These are phyloP conservation scores for Mycocentrospora acerina DNA, from an alignment of 2,329 filamentous ascomycete genomes.

Conservation along the genomic window DNA sequence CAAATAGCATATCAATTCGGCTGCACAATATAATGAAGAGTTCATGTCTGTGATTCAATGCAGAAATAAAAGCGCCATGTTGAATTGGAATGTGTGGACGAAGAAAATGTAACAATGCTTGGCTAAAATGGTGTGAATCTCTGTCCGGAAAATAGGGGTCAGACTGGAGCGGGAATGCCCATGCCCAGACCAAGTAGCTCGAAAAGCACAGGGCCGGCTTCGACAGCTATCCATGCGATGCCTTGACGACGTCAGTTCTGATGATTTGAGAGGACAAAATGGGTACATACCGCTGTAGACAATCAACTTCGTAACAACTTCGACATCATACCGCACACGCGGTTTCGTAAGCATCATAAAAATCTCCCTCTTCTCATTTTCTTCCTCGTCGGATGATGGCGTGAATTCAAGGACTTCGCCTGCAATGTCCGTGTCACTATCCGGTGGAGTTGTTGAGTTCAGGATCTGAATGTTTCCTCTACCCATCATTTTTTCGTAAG, in stretches of 20 bases:
- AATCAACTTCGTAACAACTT: constrained; percentile 94
- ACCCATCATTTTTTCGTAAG: constrained; percentile 75
- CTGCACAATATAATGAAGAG: too few relatives aligned
- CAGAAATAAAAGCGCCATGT: too few relatives aligned
- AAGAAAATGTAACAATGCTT: too few relatives aligned
- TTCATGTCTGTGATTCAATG: too few relatives aligned
- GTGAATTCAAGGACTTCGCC: constrained; percentile 21
- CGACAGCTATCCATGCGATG: constrained; percentile 79
- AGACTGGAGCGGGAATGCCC: too few relatives aligned
- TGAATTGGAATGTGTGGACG: too few relatives aligned
- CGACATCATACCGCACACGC: constrained; percentile 94
- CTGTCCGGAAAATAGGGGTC: too few relatives aligned
- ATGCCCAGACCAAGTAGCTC: constrained; percentile 58
- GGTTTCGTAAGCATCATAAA: constrained; percentile 83
- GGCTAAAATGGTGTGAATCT: too few relatives aligned
- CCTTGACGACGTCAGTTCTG: constrained; percentile 52
- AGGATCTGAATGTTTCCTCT: constrained; percentile 52
- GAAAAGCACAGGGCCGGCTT: constrained; percentile 72
- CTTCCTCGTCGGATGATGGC: constrained; percentile 31
- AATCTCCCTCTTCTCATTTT: constrained; percentile 61
- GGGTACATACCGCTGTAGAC: constrained; percentile 79
- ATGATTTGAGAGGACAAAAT: not conserved
- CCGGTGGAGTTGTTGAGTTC: constrained; percentile 24
- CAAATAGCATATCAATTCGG: too few relatives aligned
- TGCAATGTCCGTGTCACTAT: constrained; percentile 35